Percentiles rank a stretch among this genome's conserved stretches.
Conservation (phyloP, 2,329 filamentous ascomycete genomes). For the Madurella fahalii region DNA sequence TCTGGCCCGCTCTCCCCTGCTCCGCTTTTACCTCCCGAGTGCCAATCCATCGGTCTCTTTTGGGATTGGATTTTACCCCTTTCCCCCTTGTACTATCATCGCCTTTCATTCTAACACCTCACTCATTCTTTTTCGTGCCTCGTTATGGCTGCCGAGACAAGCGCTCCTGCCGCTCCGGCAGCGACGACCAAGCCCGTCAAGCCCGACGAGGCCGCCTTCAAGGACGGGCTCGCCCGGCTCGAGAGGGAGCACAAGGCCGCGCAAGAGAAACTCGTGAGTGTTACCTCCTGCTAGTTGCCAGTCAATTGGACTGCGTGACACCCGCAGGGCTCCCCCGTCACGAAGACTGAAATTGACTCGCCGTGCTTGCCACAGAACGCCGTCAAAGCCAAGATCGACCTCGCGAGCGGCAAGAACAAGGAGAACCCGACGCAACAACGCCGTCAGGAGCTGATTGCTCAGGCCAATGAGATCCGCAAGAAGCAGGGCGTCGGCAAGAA, state of each 20-base stretch:
- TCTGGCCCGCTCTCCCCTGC: background rate
- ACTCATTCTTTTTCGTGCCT: conserved; percentile 13
- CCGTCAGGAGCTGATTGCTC: conserved; percentile 76
- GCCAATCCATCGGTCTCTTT: background rate
- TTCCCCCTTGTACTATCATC: background rate
- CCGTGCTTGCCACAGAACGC: conserved; percentile 59
- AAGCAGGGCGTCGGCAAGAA: conserved; percentile 87
- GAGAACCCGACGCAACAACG: conserved; percentile 78
- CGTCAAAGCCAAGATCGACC: conserved; percentile 83
- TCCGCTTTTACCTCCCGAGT: background rate
- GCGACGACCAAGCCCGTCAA: conserved; percentile 64
- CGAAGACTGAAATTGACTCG: background rate
- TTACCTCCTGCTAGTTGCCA: background rate
- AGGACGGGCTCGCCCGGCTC: conserved; percentile 70
- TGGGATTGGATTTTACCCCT: background rate
- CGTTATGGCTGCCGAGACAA: conserved; percentile 43
- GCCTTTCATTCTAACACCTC: background rate
- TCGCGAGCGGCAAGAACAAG: conserved; percentile 66
- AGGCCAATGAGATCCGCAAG: conserved; percentile 78
- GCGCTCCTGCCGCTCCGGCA: conserved; percentile 39
- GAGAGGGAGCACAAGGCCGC: conserved; percentile 82
- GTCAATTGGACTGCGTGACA: background rate
- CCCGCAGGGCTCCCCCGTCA: background rate
- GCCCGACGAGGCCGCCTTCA: conserved; percentile 83
- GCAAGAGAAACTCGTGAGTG: conserved; percentile 49